These are phyloP conservation scores for Penicillium brevicompactum DNA, from an alignment of 2,329 filamentous ascomycete species.

Conservation along the genomic window DNA sequence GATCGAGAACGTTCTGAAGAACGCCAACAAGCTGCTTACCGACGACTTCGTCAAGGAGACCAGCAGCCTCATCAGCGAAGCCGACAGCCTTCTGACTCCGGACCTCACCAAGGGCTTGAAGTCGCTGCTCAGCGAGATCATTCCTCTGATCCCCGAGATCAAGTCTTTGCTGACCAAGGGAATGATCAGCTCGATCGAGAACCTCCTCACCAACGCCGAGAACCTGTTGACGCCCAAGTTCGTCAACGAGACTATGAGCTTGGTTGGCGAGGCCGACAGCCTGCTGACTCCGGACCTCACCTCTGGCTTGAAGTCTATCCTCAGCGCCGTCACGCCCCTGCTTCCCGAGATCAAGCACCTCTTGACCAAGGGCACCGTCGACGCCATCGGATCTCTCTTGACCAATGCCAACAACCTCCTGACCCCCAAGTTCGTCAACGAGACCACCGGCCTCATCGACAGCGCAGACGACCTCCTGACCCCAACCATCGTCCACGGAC, in stretches of 20 bases:
- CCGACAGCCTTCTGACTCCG: conserved; percentile 21
- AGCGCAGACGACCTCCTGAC: conserved; percentile 22
- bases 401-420: conserved; percentile 24
- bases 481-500: conserved; percentile 21
- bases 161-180: conserved; percentile 18
- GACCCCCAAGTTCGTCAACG: conserved; percentile 24
- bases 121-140: conserved; percentile 18
- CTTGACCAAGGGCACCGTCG: conserved; percentile 16
- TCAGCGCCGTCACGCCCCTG: conserved; percentile 18
- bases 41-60: conserved; percentile 23
- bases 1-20: conserved; percentile 19
- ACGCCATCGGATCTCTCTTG: conserved; percentile 15
- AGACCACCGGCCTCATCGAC: conserved; percentile 19
- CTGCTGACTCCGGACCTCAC: conserved; percentile 22
- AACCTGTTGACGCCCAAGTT: conserved; percentile 21
- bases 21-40: conserved; percentile 25
- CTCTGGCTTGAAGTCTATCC: conserved; percentile 18
- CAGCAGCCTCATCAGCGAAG: conserved; percentile 18
- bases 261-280: conserved; percentile 21
- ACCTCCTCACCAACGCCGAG: conserved; percentile 17
- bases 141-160: conserved; percentile 21
- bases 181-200: conserved; percentile 16
- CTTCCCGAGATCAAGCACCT: conserved; percentile 22
- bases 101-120: conserved; percentile 21
- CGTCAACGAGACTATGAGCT: conserved; percentile 21